phyloP scores from a whole-genome alignment of 129 eudicot genomes.

The Flaveria linearis region DNA sequence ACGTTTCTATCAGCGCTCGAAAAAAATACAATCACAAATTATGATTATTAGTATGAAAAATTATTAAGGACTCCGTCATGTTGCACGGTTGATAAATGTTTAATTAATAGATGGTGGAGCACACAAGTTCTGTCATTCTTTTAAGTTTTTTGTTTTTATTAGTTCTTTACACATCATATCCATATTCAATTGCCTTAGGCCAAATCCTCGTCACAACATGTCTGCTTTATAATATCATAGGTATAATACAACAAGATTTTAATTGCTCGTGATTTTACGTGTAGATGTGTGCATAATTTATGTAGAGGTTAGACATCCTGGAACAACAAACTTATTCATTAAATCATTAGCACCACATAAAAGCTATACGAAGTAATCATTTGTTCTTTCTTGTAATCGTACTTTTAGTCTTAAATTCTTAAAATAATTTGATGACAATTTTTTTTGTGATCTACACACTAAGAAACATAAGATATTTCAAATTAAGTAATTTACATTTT shows the following conservation, averaged over 20 bases:
- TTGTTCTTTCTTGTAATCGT: neutral
- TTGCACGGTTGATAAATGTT: too few species aligned
- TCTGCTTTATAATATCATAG: neutral
- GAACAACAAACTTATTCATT: too few species aligned
- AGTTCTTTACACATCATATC: conserved; percentile 14
- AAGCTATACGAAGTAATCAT: too few species aligned
- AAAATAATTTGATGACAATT: neutral
- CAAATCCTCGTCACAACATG: neutral
- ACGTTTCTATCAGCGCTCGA: too few species aligned
- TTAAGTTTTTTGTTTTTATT: neutral
- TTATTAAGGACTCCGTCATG: too few species aligned
- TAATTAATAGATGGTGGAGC: conserved; percentile 11
- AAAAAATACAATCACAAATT: too few species aligned
- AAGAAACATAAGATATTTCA: neutral
- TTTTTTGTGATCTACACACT: conserved; percentile 9
- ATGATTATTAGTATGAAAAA: too few species aligned
- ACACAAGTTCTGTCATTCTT: neutral
- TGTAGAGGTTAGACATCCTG: too few species aligned
- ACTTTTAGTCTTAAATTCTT: neutral
- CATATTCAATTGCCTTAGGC: neutral
- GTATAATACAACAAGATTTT: neutral
- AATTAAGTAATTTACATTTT: neutral
- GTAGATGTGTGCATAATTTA: too few species aligned
- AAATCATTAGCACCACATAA: too few species aligned
- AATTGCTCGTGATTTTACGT: neutral